Evolutionary conservation across 2,329 filamentous ascomycete species (phyloP), one percentile per base, ranked within the genome.

Genomic region (Immersiporthe knoxdaviesiana): DNA sequence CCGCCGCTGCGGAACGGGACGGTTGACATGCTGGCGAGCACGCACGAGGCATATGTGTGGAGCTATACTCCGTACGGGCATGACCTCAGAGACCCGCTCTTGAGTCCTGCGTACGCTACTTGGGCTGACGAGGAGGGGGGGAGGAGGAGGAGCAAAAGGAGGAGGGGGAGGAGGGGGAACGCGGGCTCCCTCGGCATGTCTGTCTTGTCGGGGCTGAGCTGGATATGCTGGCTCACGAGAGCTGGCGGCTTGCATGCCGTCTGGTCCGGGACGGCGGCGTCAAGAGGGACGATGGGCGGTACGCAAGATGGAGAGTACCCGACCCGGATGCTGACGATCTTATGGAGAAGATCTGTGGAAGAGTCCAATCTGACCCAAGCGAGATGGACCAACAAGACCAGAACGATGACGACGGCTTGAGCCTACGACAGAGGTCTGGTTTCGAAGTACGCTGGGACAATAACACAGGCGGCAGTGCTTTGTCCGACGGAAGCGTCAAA

Each of bases 211-310:
- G 75, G 0, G 78, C 78, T 18, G 82, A 85, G 76, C 78, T 83
- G 66, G 84, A 86, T 73, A 79, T 83, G 74, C 73, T 84, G 18
- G 79, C 78, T 1, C 76, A 79, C 44, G 84, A 85, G 74, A 77
- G 72, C 11, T 82, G 79, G 78, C 72, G 77, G 37, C 74, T 82
- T 74, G 79, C 78, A 30, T 78, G 75, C 67, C 75, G 73, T 61
- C 68, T 82, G 4, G 78, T 78, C 6, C 39, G 60, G 32, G 69
- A 70, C 78, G 78, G 0, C 73, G 76, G 32, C 70, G 74, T 12
- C 73, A 75, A n/a, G 75, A 78, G 47, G 27, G 73, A n/a, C 4
- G 73, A 6, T 71, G 73, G 0, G 75, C 76, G 7, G 71, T 69
- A 41, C 73, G 78, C 7, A 79, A 79, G 12, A 72, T 76, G 64